Evolutionary conservation across 1,139 yeast genomes (phyloP), one percentile per base, ranked within the genome.

Genomic region (Yamadazyma spencermartinsiae): DNA sequence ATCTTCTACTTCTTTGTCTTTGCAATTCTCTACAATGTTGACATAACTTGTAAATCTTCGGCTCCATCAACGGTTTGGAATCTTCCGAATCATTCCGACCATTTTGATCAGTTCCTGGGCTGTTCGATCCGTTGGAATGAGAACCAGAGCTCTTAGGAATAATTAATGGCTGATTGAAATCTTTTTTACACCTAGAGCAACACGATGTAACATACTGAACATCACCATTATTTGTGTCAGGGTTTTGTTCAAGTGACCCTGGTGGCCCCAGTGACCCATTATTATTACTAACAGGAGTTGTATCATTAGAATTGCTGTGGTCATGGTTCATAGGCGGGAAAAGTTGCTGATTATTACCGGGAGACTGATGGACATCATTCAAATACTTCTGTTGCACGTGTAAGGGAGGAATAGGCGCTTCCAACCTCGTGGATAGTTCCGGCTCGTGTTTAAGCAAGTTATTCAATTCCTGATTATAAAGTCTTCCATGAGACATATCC

Each of bases 11-110:
- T 42, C 86, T 58, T 52, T 78, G 80, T 37, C 86, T 60, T 55
- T 81, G 87, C 38, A 79, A 59, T 38, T 75, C 80, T 30, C 86
- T 68, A 51, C 87, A 81, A 51, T 79, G 86, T 32, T 73, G 75
- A 52, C 87, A 81, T 39, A 80, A 60, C 54, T 78, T 79, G 60
- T 61, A 80, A 8, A 65, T 59, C 50, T 76, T 78, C 5, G 79
- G 77, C 39, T 69, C 72, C 6, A 63, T 62, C 23, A 65, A 50
- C 13, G 61, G 61, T 44, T 64, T 65, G 5, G 43, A 15, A 7
- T 32, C 36, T 7, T 17, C 30, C n/a, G n/a, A n/a, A n/a, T n/a
- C n/a, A n/a, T n/a, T n/a, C n/a, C n/a, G n/a, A 48, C 45, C 44
- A 34, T 32, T 21, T n/a, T 39, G 40, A 17, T 34, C 5, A 7